Conservation (phyloP, 2,329 filamentous ascomycete species). For the Cercospora janseana region DNA sequence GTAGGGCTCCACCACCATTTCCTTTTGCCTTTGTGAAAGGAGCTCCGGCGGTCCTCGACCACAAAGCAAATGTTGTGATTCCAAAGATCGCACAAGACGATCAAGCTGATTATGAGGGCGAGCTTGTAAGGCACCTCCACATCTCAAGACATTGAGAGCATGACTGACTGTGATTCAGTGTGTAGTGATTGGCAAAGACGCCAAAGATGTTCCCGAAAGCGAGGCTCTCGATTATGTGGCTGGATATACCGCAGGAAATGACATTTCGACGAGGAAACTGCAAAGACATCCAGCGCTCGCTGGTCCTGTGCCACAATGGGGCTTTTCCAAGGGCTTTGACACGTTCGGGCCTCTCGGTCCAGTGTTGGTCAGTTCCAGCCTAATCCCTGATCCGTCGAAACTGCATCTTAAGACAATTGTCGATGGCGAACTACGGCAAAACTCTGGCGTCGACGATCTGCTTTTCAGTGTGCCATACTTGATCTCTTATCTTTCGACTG, state of each 20-base stretch:
- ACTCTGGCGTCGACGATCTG: constrained; percentile 4
- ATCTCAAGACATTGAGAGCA: constrained; percentile 27
- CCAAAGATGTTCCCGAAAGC: constrained; percentile 61
- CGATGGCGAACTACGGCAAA: constrained; percentile 9
- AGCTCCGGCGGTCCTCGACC: constrained; percentile 62
- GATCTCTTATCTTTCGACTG: constrained; percentile 10
- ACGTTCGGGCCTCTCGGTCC: constrained; percentile 14
- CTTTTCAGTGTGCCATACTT: constrained; percentile 12
- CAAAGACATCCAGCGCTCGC: constrained; percentile 13
- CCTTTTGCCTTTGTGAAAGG: constrained; percentile 75
- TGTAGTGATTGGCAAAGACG: constrained; percentile 64
- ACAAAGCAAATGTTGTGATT: constrained; percentile 64
- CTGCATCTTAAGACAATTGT: constrained; percentile 9
- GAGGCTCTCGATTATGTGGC: constrained; percentile 19
- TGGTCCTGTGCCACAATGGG: constrained; percentile 13
- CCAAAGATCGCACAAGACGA: constrained; percentile 61
- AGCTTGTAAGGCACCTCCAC: constrained; percentile 55
- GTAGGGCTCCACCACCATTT: constrained; percentile 65
- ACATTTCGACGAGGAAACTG: constrained; percentile 14
- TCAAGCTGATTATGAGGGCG: constrained; percentile 73
- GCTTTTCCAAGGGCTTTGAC: constrained; percentile 17
- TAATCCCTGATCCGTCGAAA: constrained; percentile 1
- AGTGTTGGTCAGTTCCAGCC: constrained; percentile 3
- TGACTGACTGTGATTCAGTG: background rate
- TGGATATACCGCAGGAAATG: constrained; percentile 10